phyloP scores from a whole-genome alignment of 139 green algal genomes.

The Desmodesmus armatus region DNA sequence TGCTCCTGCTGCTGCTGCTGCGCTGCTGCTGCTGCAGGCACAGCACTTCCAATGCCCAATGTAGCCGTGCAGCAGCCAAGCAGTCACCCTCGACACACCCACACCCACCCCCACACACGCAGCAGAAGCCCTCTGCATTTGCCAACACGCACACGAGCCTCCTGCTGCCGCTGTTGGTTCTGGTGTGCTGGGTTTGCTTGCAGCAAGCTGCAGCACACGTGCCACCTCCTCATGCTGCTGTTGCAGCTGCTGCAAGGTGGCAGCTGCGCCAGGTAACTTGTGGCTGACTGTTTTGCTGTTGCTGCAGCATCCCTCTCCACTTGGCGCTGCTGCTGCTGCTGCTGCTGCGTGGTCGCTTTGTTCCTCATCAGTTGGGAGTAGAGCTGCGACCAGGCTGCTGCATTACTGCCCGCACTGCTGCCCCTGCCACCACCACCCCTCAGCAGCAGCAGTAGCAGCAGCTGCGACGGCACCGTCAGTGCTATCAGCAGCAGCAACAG shows the following conservation, averaged over 20 bases:
- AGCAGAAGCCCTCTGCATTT: neutral
- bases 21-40: neutral
- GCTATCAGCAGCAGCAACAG: neutral
- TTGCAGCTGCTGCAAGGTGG: neutral
- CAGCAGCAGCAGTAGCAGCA: neutral
- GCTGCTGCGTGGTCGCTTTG: neutral
- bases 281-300: neutral
- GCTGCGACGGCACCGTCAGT: neutral
- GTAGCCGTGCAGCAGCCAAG: neutral
- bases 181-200: neutral
- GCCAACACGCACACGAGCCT: neutral
- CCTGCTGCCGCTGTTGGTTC: neutral
- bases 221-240: neutral
- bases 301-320: neutral
- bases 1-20: conserved; percentile 47
- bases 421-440: neutral
- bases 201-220: neutral
- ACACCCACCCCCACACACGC: neutral
- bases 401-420: neutral
- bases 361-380: neutral
- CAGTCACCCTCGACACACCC: neutral
- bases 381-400: neutral
- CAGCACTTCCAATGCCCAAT: neutral
- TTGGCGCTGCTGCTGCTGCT: neutral
- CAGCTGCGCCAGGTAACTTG: neutral